Evolutionary conservation across 768 basidiomycete genomes (phyloP).

Genomic region (Megacollybia marginata): DNA sequence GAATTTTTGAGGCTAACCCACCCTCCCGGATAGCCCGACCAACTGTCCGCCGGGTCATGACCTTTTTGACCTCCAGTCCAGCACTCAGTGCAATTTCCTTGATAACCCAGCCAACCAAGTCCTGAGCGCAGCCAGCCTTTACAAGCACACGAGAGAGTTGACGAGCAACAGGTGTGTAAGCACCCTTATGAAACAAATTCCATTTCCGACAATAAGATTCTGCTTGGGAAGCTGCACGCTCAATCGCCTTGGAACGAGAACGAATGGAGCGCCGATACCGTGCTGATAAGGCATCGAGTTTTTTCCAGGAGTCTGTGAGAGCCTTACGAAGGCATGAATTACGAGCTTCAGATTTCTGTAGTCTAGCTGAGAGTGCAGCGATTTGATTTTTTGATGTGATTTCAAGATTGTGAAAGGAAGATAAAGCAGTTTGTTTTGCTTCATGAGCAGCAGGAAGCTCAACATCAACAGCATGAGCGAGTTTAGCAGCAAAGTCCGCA

Average conservation of each 20-base stretch:
- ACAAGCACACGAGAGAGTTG: constrained; percentile 2
- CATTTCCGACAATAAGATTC: background rate
- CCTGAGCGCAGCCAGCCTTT: constrained; percentile 3
- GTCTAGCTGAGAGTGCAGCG: too few species aligned
- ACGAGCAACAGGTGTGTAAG: constrained; percentile 1
- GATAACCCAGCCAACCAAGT: constrained; percentile 2
- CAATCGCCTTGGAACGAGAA: background rate
- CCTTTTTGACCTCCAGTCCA: background rate
- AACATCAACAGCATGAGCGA: too few species aligned
- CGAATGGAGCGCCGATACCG: background rate
- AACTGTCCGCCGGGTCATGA: background rate
- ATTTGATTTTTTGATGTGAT: too few species aligned
- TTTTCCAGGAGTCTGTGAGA: too few species aligned
- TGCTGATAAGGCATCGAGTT: background rate
- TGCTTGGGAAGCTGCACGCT: background rate
- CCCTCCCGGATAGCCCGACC: background rate
- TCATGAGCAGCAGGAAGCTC: too few species aligned
- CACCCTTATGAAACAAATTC: background rate
- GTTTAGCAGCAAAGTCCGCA: too few species aligned
- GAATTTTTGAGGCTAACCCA: background rate
- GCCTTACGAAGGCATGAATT: too few species aligned
- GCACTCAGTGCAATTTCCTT: background rate
- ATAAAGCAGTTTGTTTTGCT: too few species aligned
- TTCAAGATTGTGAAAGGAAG: too few species aligned
- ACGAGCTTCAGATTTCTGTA: too few species aligned